Percentiles rank a stretch among this genome's conserved stretches.
phyloP scores from a whole-genome alignment of 2,329 filamentous ascomycete genomes.

The Myriosclerotinia curreyana region DNA sequence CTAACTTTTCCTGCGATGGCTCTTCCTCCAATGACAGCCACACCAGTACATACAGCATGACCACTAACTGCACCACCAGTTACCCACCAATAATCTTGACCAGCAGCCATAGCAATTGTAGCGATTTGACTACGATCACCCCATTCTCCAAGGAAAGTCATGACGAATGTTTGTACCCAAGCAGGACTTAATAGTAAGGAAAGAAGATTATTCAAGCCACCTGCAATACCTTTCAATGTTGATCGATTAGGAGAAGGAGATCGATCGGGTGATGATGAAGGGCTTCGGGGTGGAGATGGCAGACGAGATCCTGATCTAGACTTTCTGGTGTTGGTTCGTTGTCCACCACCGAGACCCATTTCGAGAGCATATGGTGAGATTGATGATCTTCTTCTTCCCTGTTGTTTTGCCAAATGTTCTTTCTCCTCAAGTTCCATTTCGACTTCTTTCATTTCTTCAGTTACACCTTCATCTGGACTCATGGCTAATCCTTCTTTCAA shows the following conservation, averaged over 20 bases:
- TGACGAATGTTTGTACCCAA: slow-evolving; percentile 98
- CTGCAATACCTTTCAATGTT: slow-evolving; percentile 45
- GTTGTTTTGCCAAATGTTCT: slow-evolving; percentile 70
- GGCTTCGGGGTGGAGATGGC: slow-evolving; percentile 75
- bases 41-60: slow-evolving; percentile 84
- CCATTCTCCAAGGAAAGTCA: slow-evolving; percentile 99
- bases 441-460: slow-evolving; percentile 97
- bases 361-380: slow-evolving; percentile 76
- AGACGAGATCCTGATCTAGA: slow-evolving; percentile 72
- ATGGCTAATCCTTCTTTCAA: slow-evolving; percentile 84
- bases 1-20: slow-evolving; percentile 93
- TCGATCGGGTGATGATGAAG: slow-evolving; percentile 70
- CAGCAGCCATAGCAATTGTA: slow-evolving; percentile 97
- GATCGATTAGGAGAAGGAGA: slow-evolving; percentile 41
- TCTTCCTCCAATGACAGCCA: slow-evolving; percentile 86
- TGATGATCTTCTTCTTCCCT: slow-evolving; percentile 62
- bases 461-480: slow-evolving; percentile 83
- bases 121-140: slow-evolving; percentile 97
- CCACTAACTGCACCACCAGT: slow-evolving; percentile 83
- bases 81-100: slow-evolving; percentile 99
- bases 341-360: slow-evolving; percentile 62
- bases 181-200: slow-evolving; percentile 87
- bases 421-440: slow-evolving; percentile 92
- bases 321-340: slow-evolving; percentile 57
- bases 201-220: slow-evolving; percentile 79